These are phyloP conservation scores for Begonia peltatifolia DNA, from an alignment of 306 rosid species.

Conservation along the genomic window DNA sequence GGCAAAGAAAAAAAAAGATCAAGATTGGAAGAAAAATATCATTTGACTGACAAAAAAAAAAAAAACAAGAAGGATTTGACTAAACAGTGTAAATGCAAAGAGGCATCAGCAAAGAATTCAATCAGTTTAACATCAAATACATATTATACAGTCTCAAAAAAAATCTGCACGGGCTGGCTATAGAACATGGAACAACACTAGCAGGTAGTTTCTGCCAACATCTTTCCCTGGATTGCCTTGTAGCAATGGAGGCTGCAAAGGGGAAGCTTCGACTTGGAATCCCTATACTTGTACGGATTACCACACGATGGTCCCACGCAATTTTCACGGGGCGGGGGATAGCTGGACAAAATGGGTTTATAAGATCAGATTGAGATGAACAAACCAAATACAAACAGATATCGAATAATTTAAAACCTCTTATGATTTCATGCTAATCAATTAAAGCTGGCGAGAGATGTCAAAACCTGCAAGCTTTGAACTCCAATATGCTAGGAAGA, in stretches of 20 bases:
- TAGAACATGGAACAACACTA: neutral
- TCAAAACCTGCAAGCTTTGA: constrained; percentile 27
- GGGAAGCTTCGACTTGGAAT: constrained; percentile 53
- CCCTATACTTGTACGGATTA: constrained; percentile 45
- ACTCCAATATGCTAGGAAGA: constrained; percentile 33
- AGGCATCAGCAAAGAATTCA: too few relatives aligned
- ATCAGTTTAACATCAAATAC: too few relatives aligned
- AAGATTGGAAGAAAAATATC: too few relatives aligned
- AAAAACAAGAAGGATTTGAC: too few relatives aligned
- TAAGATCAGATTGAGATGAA: too few relatives aligned
- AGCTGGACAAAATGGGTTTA: constrained; percentile 15
- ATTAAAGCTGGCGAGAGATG: neutral
- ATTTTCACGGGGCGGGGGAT: constrained; percentile 50
- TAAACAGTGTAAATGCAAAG: too few relatives aligned
- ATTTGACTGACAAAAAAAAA: too few relatives aligned
- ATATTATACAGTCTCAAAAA: too few relatives aligned
- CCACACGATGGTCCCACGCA: constrained; percentile 44
- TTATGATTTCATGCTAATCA: neutral
- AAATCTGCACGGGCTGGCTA: neutral
- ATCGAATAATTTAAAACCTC: constrained; percentile 1
- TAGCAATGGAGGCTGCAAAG: constrained; percentile 52
- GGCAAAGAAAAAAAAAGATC: too few relatives aligned
- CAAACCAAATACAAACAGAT: constrained; percentile 3
- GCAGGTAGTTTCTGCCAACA: constrained; percentile 17
- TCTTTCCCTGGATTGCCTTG: constrained; percentile 27